phyloP scores from a whole-genome alignment of 140 eudicot genomes.

The Bidens hawaiensis region DNA sequence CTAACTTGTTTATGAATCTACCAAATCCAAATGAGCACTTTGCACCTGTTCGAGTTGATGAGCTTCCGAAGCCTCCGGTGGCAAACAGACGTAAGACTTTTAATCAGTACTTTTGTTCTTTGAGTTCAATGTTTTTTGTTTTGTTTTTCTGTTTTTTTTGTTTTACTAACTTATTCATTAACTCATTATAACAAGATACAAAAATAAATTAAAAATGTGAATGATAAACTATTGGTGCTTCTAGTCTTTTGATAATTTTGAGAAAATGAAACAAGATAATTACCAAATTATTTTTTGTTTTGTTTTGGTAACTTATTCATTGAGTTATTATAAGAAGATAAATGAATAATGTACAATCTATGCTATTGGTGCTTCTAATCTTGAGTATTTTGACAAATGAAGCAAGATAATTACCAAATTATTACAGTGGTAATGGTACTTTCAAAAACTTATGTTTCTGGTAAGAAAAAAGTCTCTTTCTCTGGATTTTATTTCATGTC shows the following conservation, averaged over 20 bases:
- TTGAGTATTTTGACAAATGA: slow-evolving; percentile 19
- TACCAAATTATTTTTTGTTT: slow-evolving; percentile 7
- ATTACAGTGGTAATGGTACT: slow-evolving; percentile 10
- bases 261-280: neutral
- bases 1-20: slow-evolving; percentile 69
- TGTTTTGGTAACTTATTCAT: no score
- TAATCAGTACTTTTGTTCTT: slow-evolving; percentile 14
- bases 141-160: neutral
- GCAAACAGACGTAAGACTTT: slow-evolving; percentile 82
- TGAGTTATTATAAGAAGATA: no score
- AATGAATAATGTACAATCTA: no score
- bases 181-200: neutral
- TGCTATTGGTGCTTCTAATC: slow-evolving; percentile 12
- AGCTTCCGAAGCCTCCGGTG: slow-evolving; percentile 84
- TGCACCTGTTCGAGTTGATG: slow-evolving; percentile 62
- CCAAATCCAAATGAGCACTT: slow-evolving; percentile 48
- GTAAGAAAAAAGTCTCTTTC: slow-evolving; percentile 27
- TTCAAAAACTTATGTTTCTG: slow-evolving; percentile 22
- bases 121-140: neutral
- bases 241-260: neutral
- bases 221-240: no score
- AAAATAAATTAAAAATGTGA: no score
- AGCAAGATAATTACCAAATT: slow-evolving; percentile 19
- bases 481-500: slow-evolving; percentile 33
- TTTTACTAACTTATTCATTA: neutral